These are phyloP conservation scores for Leccinum ochraceum DNA, from an alignment of 768 basidiomycete genomes.

Conservation along the genomic window DNA sequence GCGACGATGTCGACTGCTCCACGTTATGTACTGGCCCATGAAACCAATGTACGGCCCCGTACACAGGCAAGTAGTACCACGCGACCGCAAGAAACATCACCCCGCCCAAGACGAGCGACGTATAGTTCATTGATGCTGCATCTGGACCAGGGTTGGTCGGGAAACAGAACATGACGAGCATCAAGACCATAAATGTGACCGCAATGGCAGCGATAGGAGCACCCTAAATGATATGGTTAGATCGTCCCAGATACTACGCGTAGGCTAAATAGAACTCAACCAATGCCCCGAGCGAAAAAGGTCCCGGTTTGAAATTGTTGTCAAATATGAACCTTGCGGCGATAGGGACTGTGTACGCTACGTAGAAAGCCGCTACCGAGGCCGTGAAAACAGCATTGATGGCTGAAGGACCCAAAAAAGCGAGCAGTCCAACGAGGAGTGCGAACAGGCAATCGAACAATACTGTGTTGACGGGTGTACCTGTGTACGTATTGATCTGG, in stretches of 20 bases:
- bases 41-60: slow-evolving; percentile 73
- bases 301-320: slow-evolving; percentile 46
- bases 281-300: slow-evolving; percentile 44
- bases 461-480: slow-evolving; percentile 60
- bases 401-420: slow-evolving; percentile 52
- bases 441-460: slow-evolving; percentile 48
- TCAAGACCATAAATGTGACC: slow-evolving; percentile 64
- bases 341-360: slow-evolving; percentile 49
- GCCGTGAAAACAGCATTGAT: slow-evolving; percentile 58
- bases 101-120: slow-evolving; percentile 62
- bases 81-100: slow-evolving; percentile 52
- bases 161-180: slow-evolving; percentile 58
- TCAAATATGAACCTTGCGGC: slow-evolving; percentile 47
- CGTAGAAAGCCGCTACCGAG: slow-evolving; percentile 43
- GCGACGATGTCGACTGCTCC: slow-evolving; percentile 14
- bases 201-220: slow-evolving; percentile 51
- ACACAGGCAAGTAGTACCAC: slow-evolving; percentile 68
- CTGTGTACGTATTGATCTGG: slow-evolving; percentile 48
- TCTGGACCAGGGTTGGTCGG: slow-evolving; percentile 49
- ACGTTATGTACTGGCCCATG: slow-evolving; percentile 55
- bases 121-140: slow-evolving; percentile 65
- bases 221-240: slow-evolving; percentile 39
- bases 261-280: slow-evolving; percentile 25
- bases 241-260: neutral
- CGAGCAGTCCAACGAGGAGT: slow-evolving; percentile 49